Evolutionary conservation across 176 grass and related monocot species (phyloP), one percentile per base, ranked within the genome.

Genomic region (Bonia amplexicaulis): DNA sequence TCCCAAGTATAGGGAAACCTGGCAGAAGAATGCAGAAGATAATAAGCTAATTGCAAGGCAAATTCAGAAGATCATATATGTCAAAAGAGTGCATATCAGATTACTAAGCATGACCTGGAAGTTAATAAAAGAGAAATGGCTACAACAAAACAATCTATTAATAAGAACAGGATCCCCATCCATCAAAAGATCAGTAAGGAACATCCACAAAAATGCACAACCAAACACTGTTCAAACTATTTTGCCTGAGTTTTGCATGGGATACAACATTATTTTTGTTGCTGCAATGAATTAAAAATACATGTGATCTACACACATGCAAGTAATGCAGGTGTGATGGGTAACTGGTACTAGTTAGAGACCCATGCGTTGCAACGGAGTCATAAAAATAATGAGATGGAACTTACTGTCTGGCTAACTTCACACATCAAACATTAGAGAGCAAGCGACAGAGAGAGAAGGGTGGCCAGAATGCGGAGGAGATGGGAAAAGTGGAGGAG

Each of bases 1-100:
- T 69, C 33, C 91, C 96, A 73, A 98, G 80, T 84, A 96, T 94
- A 84, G 96, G 96, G 54, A 96, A 98, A 83, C 96, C 96, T 98
- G 66, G 44, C 16, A 84, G 52, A 75, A 39, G 20, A 78, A 52
- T 88, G 61, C 57, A 77, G 9, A 46, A 35, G 64, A 75, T 17
- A 78, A 62, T 61, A 52, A 71, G 72, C 7, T 51, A 27, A 70
- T 71, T 6, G 4, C 47, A 85, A 71, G 19, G 15, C 27, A 88
- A 66, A 77, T 65, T 69, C 44, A 77, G 27, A 66, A 67, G 31
- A 89, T 41, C 55, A 55, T 55, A 58, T 12, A 40, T 53, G 31
- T 75, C 65, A 59, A 75, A 59, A 41, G 14, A 22, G 22, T 71
- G 19, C 39, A 81, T 67, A 57, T 66, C n/a, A 68, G 6, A 54